These are phyloP conservation scores for Arabis hirsuta DNA, from an alignment of 345 rosid species.

Conservation along the genomic window DNA sequence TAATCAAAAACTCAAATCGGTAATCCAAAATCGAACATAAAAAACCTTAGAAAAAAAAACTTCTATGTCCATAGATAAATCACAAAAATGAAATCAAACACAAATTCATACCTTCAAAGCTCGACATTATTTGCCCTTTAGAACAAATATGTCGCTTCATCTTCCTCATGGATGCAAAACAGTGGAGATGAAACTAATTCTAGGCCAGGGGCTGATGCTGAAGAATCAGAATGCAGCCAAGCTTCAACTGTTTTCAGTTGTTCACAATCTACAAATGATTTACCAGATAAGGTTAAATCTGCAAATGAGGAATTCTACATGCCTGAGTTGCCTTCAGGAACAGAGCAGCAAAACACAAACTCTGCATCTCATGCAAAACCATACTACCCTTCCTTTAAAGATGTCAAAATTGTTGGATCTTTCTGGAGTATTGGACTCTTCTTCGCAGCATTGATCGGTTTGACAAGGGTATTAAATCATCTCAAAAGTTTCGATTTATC, in stretches of 20 bases:
- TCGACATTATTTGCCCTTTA: conserved; percentile 62
- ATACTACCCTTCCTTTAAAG: conserved; percentile 58
- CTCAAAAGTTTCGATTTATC: no score
- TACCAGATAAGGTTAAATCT: conserved; percentile 50
- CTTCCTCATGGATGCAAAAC: conserved; percentile 68
- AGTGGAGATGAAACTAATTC: conserved; percentile 70
- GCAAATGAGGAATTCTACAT: conserved; percentile 54
- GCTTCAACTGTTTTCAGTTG: conserved; percentile 59
- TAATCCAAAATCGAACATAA: no score
- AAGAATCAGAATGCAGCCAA: conserved; percentile 94
- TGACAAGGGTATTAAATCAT: conserved; percentile 48
- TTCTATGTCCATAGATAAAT: no score
- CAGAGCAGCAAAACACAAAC: conserved; percentile 62
- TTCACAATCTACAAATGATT: conserved; percentile 52
- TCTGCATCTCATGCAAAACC: conserved; percentile 65
- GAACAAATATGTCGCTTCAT: conserved; percentile 56
- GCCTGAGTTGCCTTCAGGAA: conserved; percentile 52
- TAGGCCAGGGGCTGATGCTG: conserved; percentile 60
- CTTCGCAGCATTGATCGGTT: conserved; percentile 65
- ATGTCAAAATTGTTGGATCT: conserved; percentile 51
- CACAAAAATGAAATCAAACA: no score
- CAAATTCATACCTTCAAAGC: no score
- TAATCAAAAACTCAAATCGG: no score
- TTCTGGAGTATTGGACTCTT: conserved; percentile 80
- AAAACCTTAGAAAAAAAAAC: no score